These are phyloP conservation scores for Ehretia macrophylla DNA, from an alignment of 257 asterid species.

Conservation along the genomic window DNA sequence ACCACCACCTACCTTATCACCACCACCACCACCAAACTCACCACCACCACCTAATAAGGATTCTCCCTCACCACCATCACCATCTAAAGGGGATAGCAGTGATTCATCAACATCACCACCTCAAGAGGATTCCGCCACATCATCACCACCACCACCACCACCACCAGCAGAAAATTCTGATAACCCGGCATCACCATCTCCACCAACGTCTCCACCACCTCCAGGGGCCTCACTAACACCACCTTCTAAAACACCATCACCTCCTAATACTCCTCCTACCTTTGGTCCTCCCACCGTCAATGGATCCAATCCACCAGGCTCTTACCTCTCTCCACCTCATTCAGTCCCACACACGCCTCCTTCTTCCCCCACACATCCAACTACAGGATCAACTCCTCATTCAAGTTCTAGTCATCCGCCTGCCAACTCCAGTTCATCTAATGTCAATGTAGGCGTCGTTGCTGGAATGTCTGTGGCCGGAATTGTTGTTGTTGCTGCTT, in stretches of 20 bases:
- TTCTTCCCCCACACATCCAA: not conserved
- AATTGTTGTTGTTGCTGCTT: not conserved
- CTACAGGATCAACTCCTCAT: not conserved
- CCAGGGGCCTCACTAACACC: not conserved
- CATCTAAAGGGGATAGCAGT: not conserved
- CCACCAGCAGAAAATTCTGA: not conserved
- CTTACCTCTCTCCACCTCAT: not conserved
- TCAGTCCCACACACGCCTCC: not conserved
- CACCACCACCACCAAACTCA: not conserved
- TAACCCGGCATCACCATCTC: not conserved
- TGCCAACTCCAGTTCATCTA: not conserved
- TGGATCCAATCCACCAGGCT: not conserved
- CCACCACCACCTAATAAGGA: not conserved
- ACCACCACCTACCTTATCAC: not conserved
- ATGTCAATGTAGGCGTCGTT: not conserved
- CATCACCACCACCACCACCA: slow-evolving; percentile 2
- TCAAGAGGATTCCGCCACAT: not conserved
- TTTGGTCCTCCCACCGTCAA: not conserved
- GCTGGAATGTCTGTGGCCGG: not conserved
- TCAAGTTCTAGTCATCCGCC: not conserved
- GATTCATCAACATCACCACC: not conserved
- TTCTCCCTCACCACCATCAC: not conserved
- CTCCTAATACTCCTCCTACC: not conserved
- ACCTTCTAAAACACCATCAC: not conserved
- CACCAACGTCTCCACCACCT: not conserved